Base-by-base conservation (phyloP, 192 early-diverging fungal species). In the Phycomyces blakesleeanus region DNA sequence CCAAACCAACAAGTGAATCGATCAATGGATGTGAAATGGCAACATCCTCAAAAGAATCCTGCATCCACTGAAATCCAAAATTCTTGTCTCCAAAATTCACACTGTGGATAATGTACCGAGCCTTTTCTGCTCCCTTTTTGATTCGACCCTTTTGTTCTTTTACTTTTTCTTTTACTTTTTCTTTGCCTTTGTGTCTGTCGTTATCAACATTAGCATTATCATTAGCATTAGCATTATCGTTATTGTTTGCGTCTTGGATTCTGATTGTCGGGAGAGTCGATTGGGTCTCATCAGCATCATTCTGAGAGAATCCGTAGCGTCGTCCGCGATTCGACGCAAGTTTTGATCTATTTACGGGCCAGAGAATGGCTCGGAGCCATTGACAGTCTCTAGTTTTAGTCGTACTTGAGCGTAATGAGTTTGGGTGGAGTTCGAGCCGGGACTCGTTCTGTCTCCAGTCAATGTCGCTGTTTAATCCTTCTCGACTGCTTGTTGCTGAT, bases 61-160 rank as follows among this genome's bases (percentile, higher is more conserved):
- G 55, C 72, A 74, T 74, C 72, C 72, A 74, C 12, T 53, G 59
- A 0, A 41, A 65, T 6, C 56, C 72, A 57, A 74, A 74, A 21
- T 55, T 57, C 44, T 68, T 60, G 41, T 74, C 72, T 1, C 66
- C 72, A 69, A 74, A 77, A 25, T 75, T 75, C 0, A 74, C 71
- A 40, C 78, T 78, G 34, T 68, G 68, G 24, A 81, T 78, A 18
- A 74, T 57, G 37, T 67, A 51, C 2, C 58, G 49, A 0, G 59
- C 44, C 27, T 61, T 78, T 69, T 40, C 66, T 52, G 58, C 0
- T 51, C 67, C 29, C 63, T 68, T 26, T 71, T 67, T 9, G 21
- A 59, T 63, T 38, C 65, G 60, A 57, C 53, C 55, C 53, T 64
- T 60, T n/a, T 66, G 64, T 34, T 67, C 66, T 8, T 63, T 49